These are phyloP conservation scores for Penicillium silybi DNA, from an alignment of 495 filamentous ascomycete species.

Conservation along the genomic window DNA sequence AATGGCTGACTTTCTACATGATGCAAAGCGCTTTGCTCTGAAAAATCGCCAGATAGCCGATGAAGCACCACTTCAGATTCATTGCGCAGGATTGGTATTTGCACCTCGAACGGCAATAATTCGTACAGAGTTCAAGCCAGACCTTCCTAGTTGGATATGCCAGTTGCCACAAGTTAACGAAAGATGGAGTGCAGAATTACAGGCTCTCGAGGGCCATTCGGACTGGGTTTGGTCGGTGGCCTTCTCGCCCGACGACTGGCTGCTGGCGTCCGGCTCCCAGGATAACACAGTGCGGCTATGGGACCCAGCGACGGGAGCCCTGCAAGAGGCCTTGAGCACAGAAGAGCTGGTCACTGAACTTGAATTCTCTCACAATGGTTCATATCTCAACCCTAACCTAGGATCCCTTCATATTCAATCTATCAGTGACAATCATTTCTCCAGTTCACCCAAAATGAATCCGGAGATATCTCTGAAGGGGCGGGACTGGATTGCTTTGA, in stretches of 20 bases:
- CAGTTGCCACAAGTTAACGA: constrained; percentile 8
- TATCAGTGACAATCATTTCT: no score
- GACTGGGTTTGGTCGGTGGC: constrained; percentile 9
- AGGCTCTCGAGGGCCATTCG: constrained; percentile 19
- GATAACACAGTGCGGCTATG: constrained; percentile 21
- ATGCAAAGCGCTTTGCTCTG: constrained; percentile 33
- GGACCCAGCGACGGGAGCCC: constrained; percentile 1
- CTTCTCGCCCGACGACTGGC: constrained; percentile 18
- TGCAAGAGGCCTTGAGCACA: no score
- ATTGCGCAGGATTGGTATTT: constrained; percentile 26
- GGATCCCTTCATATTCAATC: no score
- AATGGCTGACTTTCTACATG: constrained; percentile 20
- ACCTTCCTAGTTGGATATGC: neutral
- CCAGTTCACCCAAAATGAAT: no score
- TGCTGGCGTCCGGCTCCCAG: constrained; percentile 26
- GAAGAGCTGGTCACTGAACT: no score
- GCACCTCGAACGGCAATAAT: constrained; percentile 24
- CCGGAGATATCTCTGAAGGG: no score
- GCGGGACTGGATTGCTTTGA: no score
- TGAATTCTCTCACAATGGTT: no score
- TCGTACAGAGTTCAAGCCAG: neutral
- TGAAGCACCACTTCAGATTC: constrained; percentile 9
- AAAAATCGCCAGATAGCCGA: constrained; percentile 23
- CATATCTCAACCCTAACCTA: no score
- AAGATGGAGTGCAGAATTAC: constrained; percentile 7